phyloP scores from a whole-genome alignment of 2,329 filamentous ascomycete genomes.

The Pezicula rhizophila region DNA sequence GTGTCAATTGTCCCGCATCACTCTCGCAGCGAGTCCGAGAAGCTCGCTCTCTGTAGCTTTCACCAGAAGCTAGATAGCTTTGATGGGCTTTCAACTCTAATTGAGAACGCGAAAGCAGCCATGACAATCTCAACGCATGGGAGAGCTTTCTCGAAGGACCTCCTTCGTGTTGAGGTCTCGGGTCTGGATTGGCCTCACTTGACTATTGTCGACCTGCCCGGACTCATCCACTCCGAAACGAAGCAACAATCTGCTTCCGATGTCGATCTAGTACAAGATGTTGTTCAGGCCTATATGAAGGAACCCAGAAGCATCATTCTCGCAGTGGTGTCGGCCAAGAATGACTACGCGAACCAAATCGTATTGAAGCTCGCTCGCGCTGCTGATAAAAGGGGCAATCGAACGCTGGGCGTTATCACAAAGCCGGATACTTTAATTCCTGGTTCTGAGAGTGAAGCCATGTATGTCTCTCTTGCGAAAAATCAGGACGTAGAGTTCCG shows the following conservation, averaged over 20 bases:
- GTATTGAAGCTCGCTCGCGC: slow-evolving; percentile 44
- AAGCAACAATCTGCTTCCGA: slow-evolving; percentile 39
- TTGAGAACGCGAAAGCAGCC: slow-evolving; percentile 16
- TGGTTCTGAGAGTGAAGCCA: slow-evolving; percentile 34
- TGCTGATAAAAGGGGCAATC: slow-evolving; percentile 28
- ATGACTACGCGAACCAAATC: slow-evolving; percentile 55
- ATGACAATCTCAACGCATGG: slow-evolving; percentile 11
- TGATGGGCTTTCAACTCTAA: slow-evolving; percentile 11
- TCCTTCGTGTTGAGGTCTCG: slow-evolving; percentile 16
- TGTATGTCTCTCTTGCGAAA: slow-evolving; percentile 35
- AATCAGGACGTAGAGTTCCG: slow-evolving; percentile 41
- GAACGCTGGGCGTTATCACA: slow-evolving; percentile 45
- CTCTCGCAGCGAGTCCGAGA: slow-evolving; percentile 11
- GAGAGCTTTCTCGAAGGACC: slow-evolving; percentile 23
- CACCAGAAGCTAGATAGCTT: slow-evolving; percentile 14
- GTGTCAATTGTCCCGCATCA: slow-evolving; percentile 16
- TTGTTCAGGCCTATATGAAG: slow-evolving; percentile 49
- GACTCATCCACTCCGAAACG: slow-evolving; percentile 45
- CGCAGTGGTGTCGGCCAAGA: slow-evolving; percentile 49
- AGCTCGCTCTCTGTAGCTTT: slow-evolving; percentile 10
- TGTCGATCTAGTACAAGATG: slow-evolving; percentile 36
- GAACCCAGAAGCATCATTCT: slow-evolving; percentile 49
- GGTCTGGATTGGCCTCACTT: slow-evolving; percentile 38
- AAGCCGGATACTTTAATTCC: slow-evolving; percentile 48
- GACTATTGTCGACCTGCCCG: slow-evolving; percentile 54